These are phyloP conservation scores for Apiospora saccharicola DNA, from an alignment of 2,329 filamentous ascomycete genomes.

Conservation along the genomic window DNA sequence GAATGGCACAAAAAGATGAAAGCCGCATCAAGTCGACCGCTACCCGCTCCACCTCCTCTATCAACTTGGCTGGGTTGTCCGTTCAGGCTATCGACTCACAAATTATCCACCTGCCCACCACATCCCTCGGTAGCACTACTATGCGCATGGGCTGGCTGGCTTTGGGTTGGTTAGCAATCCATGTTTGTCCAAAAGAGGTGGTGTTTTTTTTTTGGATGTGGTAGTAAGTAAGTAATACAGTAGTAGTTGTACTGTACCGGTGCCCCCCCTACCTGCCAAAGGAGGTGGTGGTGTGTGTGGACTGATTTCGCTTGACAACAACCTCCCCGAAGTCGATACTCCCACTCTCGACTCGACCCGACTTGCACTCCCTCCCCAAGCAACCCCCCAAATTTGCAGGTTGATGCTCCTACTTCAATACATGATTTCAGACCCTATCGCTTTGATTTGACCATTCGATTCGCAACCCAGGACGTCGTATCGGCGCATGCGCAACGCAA, in stretches of 20 bases:
- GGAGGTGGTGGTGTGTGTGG: constrained; percentile 11
- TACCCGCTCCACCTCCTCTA: constrained; percentile 6
- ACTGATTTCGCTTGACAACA: constrained; percentile 20
- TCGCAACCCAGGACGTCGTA: constrained; percentile 1
- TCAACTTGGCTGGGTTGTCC: not conserved
- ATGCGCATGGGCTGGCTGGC: constrained; percentile 19
- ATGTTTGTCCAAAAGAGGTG: constrained; percentile 6
- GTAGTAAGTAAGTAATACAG: not conserved
- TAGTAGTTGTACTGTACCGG: not conserved
- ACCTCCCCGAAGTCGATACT: constrained; percentile 5
- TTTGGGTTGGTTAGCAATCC: constrained; percentile 17
- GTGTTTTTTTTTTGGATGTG: not conserved
- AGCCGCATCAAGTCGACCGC: constrained; percentile 18
- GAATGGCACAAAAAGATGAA: constrained; percentile 18
- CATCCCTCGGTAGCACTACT: constrained; percentile 20
- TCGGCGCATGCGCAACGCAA: constrained; percentile 10
- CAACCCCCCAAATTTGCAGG: not conserved
- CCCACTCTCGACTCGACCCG: constrained; percentile 5
- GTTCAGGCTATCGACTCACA: constrained; percentile 18
- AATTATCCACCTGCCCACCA: constrained; percentile 19
- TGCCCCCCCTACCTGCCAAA: constrained; percentile 11
- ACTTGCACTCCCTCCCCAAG: constrained; percentile 7
- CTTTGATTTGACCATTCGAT: constrained; percentile 7
- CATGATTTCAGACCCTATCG: not conserved
- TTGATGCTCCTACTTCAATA: constrained; percentile 1